phyloP scores from a whole-genome alignment of 208 protist species.

The Trypanosoma lewisi region DNA sequence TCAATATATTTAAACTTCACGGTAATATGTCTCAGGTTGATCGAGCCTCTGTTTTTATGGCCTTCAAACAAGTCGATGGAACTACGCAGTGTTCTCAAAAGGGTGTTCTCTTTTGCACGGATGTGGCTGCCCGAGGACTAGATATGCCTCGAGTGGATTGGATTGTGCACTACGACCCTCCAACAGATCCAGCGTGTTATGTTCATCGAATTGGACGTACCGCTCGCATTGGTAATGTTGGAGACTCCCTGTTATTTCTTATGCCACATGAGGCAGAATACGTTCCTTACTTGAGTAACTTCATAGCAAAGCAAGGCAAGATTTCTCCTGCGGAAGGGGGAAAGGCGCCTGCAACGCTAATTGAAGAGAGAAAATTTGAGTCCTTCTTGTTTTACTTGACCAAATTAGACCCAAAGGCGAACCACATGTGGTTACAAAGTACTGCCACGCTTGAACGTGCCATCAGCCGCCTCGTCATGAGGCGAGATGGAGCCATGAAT shows the following conservation, averaged over 20 bases:
- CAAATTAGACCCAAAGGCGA: conserved; percentile 94
- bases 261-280: conserved; percentile 70
- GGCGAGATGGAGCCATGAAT: conserved; percentile 11
- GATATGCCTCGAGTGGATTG: conserved; percentile 94
- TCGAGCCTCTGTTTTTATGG: conserved; percentile 59
- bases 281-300: conserved; percentile 43
- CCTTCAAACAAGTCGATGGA: conserved; percentile 71
- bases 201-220: conserved; percentile 89
- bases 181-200: conserved; percentile 72
- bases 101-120: conserved; percentile 95
- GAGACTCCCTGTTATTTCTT: conserved; percentile 79
- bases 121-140: conserved; percentile 92
- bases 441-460: conserved; percentile 86
- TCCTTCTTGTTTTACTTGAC: conserved; percentile 92
- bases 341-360: conserved; percentile 7
- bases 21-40: conserved; percentile 83
- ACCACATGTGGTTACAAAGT: conserved; percentile 90
- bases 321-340: conserved; percentile 1
- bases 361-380: conserved; percentile 78
- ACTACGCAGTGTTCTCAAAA: conserved; percentile 10
- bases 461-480: conserved; percentile 87
- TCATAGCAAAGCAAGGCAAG: conserved; percentile 20
- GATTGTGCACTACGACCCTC: conserved; percentile 93
- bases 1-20: conserved; percentile 82
- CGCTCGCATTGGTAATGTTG: conserved; percentile 72